These are phyloP conservation scores for Mollisia scopiformis DNA, from an alignment of 2,329 filamentous ascomycete species.

Conservation along the genomic window DNA sequence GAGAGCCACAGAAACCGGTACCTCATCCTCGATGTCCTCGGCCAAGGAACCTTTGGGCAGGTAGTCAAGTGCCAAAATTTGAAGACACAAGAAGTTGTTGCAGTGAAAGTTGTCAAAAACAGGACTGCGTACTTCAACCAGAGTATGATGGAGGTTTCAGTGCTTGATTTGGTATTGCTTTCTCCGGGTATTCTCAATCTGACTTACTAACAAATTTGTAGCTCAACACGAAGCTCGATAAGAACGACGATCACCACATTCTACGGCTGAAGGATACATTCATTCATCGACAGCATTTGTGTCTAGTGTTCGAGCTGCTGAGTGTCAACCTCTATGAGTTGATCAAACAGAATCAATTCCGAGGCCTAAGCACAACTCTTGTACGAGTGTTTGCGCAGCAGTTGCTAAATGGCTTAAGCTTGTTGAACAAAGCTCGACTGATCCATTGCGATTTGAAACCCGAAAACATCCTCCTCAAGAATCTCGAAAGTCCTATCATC, in stretches of 20 bases:
- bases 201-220: constrained; percentile 41
- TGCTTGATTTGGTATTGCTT: constrained; percentile 77
- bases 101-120: constrained; percentile 99
- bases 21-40: constrained; percentile 93
- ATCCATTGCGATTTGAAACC: constrained; percentile 99
- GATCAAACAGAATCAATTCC: constrained; percentile 99
- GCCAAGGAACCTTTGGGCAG: constrained; percentile 97
- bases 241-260: constrained; percentile 97
- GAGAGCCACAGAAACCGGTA: constrained; percentile 75
- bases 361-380: constrained; percentile 92
- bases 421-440: constrained; percentile 93
- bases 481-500: constrained; percentile 98
- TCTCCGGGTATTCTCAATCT: background rate
- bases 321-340: constrained; percentile 98
- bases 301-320: constrained; percentile 91
- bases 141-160: constrained; percentile 99
- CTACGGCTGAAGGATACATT: constrained; percentile 96
- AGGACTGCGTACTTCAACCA: constrained; percentile 99
- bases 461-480: constrained; percentile 96
- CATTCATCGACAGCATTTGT: constrained; percentile 96
- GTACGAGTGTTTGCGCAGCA: constrained; percentile 98
- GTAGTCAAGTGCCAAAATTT: constrained; percentile 99
- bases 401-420: constrained; percentile 85
- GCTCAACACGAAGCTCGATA: constrained; percentile 98
- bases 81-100: constrained; percentile 97